Conservation (phyloP, 805 yeast species). For the Starmera amethionina region DNA sequence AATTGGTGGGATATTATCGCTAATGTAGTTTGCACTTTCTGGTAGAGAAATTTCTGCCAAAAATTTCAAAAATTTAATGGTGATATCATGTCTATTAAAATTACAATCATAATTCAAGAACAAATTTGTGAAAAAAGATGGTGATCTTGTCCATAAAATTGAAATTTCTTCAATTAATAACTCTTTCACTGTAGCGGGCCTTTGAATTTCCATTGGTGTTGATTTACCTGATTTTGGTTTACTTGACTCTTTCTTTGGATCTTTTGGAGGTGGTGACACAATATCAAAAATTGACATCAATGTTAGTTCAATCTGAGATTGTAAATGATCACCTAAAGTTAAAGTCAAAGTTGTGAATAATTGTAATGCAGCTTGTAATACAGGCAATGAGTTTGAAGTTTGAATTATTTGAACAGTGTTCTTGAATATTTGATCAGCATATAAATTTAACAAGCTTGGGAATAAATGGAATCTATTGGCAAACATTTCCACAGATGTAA, state of each 20-base stretch:
- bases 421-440: slow-evolving; percentile 79
- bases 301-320: slow-evolving; percentile 73
- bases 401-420: slow-evolving; percentile 75
- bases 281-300: slow-evolving; percentile 54
- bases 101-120: slow-evolving; percentile 88
- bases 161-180: slow-evolving; percentile 77
- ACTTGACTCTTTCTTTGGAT: slow-evolving; percentile 5
- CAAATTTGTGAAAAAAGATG: slow-evolving; percentile 63
- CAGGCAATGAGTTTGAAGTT: slow-evolving; percentile 56
- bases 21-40: slow-evolving; percentile 69
- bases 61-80: slow-evolving; percentile 55
- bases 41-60: slow-evolving; percentile 76
- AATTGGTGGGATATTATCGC: slow-evolving; percentile 85
- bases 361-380: slow-evolving; percentile 68
- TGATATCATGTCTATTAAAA: slow-evolving; percentile 72
- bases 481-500: slow-evolving; percentile 72
- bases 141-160: slow-evolving; percentile 71
- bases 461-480: slow-evolving; percentile 55
- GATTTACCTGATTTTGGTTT: slow-evolving; percentile 16
- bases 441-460: slow-evolving; percentile 53
- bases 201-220: slow-evolving; percentile 23
- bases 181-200: slow-evolving; percentile 47
- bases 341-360: slow-evolving; percentile 64
- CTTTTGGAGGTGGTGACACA: slow-evolving; percentile 29
- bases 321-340: slow-evolving; percentile 54